A percentile compares a stretch with the other conserved stretches of the same genome.
Conservation (phyloP, 163 green algal genomes). For the Prototheca cutis region DNA sequence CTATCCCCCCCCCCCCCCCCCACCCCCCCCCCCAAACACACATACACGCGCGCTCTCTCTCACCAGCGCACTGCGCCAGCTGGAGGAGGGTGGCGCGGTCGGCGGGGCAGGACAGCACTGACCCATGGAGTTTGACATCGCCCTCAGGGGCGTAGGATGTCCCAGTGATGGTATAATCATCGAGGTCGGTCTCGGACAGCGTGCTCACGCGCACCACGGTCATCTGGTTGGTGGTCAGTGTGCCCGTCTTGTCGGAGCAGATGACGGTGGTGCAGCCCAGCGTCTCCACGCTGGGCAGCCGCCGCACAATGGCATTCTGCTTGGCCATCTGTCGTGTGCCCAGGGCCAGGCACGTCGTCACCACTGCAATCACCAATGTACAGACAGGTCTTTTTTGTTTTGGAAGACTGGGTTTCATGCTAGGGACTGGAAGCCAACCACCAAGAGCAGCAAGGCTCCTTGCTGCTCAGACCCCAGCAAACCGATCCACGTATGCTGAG, state of each 20-base stretch:
- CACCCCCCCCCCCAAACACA: neutral
- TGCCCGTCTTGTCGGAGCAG: conserved; percentile 93
- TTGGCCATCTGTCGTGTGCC: conserved; percentile 95
- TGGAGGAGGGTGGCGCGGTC: conserved; percentile 18
- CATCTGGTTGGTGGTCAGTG: conserved; percentile 94
- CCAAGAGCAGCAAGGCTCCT: too few species aligned
- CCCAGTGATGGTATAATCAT: conserved; percentile 42
- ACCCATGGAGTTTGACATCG: conserved; percentile 24
- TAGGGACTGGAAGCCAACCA: too few species aligned
- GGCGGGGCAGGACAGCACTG: conserved; percentile 16
- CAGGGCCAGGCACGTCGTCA: conserved; percentile 91
- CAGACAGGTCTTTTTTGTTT: too few species aligned
- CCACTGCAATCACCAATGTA: conserved; percentile 88
- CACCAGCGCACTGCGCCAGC: conserved; percentile 25
- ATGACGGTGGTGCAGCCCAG: conserved; percentile 93
- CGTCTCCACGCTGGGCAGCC: conserved; percentile 70
- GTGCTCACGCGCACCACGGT: conserved; percentile 41
- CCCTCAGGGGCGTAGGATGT: conserved; percentile 79
- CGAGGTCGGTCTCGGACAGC: conserved; percentile 14
- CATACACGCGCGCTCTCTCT: neutral
- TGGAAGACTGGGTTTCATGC: too few species aligned
- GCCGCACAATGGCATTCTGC: conserved; percentile 90
- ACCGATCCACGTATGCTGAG: too few species aligned
- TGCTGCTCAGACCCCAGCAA: too few species aligned
- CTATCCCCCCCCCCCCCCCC: neutral